Evolutionary conservation across 2,329 filamentous ascomycete genomes (phyloP).

Genomic region (Kalaharituber pfeilii): DNA sequence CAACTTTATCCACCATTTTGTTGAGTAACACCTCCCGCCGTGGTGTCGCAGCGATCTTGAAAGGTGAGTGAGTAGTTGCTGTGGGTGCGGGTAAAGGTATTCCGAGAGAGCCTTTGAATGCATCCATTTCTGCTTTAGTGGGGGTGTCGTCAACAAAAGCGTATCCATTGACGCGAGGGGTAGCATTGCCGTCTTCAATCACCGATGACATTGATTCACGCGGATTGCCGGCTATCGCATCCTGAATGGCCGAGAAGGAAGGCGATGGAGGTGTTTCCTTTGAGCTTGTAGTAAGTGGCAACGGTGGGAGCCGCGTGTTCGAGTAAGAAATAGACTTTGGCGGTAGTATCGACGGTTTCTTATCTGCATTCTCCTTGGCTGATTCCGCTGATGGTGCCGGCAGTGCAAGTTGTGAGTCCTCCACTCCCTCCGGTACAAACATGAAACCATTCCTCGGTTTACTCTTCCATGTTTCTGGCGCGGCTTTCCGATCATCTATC

Average conservation of each 20-base stretch:
- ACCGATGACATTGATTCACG: slow-evolving; percentile 35
- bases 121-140: slow-evolving; percentile 37
- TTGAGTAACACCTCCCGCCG: slow-evolving; percentile 67
- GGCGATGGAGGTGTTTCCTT: slow-evolving; percentile 50
- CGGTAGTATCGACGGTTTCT: slow-evolving; percentile 26
- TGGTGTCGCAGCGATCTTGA: slow-evolving; percentile 57
- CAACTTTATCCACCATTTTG: slow-evolving; percentile 67
- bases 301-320: slow-evolving; percentile 57
- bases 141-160: slow-evolving; percentile 72
- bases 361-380: slow-evolving; percentile 21
- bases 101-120: slow-evolving; percentile 29
- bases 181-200: slow-evolving; percentile 53
- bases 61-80: slow-evolving; percentile 50
- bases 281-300: slow-evolving; percentile 27
- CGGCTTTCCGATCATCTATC: slow-evolving; percentile 53
- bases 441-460: slow-evolving; percentile 69
- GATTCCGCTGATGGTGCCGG: slow-evolving; percentile 33
- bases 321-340: slow-evolving; percentile 63
- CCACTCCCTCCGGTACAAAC: slow-evolving; percentile 50
- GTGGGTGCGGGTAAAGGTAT: slow-evolving; percentile 22
- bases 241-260: slow-evolving; percentile 65
- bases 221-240: slow-evolving; percentile 61
- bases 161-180: slow-evolving; percentile 82
- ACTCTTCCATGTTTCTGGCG: slow-evolving; percentile 57
- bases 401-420: slow-evolving; percentile 7